phyloP scores from a whole-genome alignment of 805 yeast genomes.

The Millerozyma acaciae region DNA sequence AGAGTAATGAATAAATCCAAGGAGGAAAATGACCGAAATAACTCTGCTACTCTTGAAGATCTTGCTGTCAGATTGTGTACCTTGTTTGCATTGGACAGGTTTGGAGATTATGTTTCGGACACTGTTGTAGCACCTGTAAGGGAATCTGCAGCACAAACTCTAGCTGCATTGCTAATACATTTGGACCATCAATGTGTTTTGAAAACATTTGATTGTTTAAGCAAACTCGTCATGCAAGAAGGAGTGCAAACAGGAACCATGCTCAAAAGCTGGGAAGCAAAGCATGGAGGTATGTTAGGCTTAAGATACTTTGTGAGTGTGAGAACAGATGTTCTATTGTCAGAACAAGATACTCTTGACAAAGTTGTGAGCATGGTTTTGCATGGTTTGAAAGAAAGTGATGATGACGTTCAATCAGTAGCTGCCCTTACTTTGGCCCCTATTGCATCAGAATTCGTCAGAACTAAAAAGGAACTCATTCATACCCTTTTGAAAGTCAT shows the following conservation, averaged over 20 bases:
- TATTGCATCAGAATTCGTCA: slow-evolving; percentile 82
- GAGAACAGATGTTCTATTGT: slow-evolving; percentile 69
- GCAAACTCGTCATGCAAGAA: slow-evolving; percentile 64
- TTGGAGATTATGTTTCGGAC: slow-evolving; percentile 95
- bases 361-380: slow-evolving; percentile 79
- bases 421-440: slow-evolving; percentile 93
- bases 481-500: slow-evolving; percentile 58
- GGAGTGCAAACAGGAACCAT: slow-evolving; percentile 35
- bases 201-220: slow-evolving; percentile 61
- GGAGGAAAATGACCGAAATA: slow-evolving; percentile 62
- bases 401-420: slow-evolving; percentile 96
- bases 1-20: slow-evolving; percentile 61
- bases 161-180: slow-evolving; percentile 85
- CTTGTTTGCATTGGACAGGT: slow-evolving; percentile 85
- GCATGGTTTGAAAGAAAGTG: slow-evolving; percentile 71
- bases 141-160: slow-evolving; percentile 92
- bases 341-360: slow-evolving; percentile 56
- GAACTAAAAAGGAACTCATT: slow-evolving; percentile 49
- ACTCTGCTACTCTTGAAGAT: slow-evolving; percentile 75
- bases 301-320: slow-evolving; percentile 88
- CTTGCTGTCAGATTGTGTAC: slow-evolving; percentile 80
- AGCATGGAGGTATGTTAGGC: slow-evolving; percentile 97
- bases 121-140: slow-evolving; percentile 98
- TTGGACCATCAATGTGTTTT: slow-evolving; percentile 56
- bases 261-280: slow-evolving; percentile 87